Base-by-base conservation (phyloP, 805 yeast species). In the Saccharomycopsis babjevae region DNA sequence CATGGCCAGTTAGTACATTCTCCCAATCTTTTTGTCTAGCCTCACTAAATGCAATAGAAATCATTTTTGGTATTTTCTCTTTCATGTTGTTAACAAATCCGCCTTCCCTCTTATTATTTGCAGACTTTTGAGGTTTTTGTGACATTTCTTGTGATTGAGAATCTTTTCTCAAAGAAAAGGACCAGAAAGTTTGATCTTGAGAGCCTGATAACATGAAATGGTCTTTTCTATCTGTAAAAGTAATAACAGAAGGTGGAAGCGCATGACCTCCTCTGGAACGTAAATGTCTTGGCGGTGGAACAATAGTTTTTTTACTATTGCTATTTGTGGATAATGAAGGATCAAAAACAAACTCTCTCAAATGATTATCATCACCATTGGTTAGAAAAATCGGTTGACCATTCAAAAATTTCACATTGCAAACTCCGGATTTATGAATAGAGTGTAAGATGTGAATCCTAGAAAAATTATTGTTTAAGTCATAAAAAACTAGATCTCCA, bases 221-320 rank as follows among this genome's bases (percentile, higher is more conserved):
- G 1, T 96, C 84, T 56, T 83, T 83, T 57, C 83, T 84, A 67
- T 88, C 87, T 5, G 96, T 89, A 72, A 94, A 94, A 28, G 77
- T 75, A 50, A 94, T 83, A 5, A 82, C 70, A 0, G 86, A 78
- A 1, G 98, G 96, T 2, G 99, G 96, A 36, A 88, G 86, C 3
- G 96, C 83, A 71, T 94, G 99, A n/a, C 99, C 99, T 68, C 97
- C 98, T 70, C 99, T 82, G 0, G 96, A 88, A 71, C 99, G 83
- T 68, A 96, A 77, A 63, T 85, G 83, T 69, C 99, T 85, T 52
- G 99, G 98, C 1, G 97, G 96, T 13, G 91, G 83, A 5, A 88
- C 85, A 38, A 89, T 83, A 0, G 81, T 67, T 50, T 72, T 72
- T 42, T 71, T 70, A 18, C 22, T 54, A 22, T 34, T 40, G 16